phyloP scores from a whole-genome alignment of 2,329 filamentous ascomycete species.

The Sphaceloma murrayae region DNA sequence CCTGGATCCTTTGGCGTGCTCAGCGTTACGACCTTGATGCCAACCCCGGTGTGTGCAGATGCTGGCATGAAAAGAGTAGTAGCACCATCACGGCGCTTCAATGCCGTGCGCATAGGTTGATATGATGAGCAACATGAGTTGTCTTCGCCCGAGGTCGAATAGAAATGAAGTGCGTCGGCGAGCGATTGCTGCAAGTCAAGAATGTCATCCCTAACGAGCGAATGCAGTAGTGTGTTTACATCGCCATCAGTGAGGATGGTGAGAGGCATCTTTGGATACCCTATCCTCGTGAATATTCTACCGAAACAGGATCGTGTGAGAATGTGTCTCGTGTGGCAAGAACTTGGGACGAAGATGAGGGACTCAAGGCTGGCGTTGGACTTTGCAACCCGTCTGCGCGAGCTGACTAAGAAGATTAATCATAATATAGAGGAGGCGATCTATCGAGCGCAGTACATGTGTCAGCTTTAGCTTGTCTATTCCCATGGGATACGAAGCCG shows the following conservation, averaged over 20 bases:
- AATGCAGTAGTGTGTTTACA: slow-evolving; percentile 46
- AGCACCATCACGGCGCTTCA: slow-evolving; percentile 51
- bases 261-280: slow-evolving; percentile 39
- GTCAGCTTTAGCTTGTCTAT: no score
- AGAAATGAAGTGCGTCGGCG: slow-evolving; percentile 53
- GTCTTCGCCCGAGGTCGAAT: slow-evolving; percentile 51
- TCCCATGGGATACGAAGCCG: no score
- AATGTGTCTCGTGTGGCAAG: no score
- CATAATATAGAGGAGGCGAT: no score
- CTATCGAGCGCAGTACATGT: no score
- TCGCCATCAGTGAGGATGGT: slow-evolving; percentile 50
- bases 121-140: slow-evolving; percentile 50
- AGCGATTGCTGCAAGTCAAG: slow-evolving; percentile 48
- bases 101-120: slow-evolving; percentile 52
- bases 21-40: slow-evolving; percentile 56
- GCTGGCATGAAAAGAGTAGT: slow-evolving; percentile 61
- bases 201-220: slow-evolving; percentile 48
- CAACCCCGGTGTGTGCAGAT: slow-evolving; percentile 48
- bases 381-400: no score
- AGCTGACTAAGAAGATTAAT: no score
- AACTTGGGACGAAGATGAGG: no score
- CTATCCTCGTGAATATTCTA: neutral
- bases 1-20: slow-evolving; percentile 28
- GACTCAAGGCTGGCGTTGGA: no score
- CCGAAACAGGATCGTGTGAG: no score